Base-by-base conservation (phyloP, 1,139 yeast genomes). In the Suhomyces bolitotheri region DNA sequence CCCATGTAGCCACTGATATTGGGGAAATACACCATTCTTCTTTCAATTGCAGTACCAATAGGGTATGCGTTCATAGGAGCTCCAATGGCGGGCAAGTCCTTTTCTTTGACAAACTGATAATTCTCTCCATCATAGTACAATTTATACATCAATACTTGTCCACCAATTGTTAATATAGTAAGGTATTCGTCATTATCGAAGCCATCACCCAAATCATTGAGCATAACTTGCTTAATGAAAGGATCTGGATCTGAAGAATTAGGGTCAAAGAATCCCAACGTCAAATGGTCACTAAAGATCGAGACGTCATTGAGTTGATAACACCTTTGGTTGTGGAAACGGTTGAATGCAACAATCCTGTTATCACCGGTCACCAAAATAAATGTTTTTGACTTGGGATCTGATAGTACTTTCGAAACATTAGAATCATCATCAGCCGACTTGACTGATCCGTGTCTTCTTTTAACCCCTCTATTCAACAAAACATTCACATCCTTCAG, bases 31-130 rank as follows among this genome's bases (percentile, higher is more conserved):
- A 80, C 78, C 60, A 84, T 64, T 40, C 80, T 76, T 60, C 88
- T 74, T 60, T 82, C 92, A 38, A 84, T 73, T 4, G 73, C 69
- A 0, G 88, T 84, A 20, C 87, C 86, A 35, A 73, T 69, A 1
- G 85, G 72, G 50, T 79, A 82, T 0, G 89, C 83, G 54, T 82
- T 82, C 39, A 78, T 82, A 1, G 92, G 90, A 1, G 92, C 92
- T 36, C 92, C 94, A 1, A 88, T 80, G 21, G 70, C 59, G 4
- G 59, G 51, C 22, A 66, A 47, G 43, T 78, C 78, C 40, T 73
- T 68, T 20, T 71, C 71, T 51, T 78, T 76, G 25, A 61, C 50
- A 34, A 81, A 66, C 41, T 70, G 64, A 46, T 66, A 72, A 44
- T 69, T 70, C 29, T 70, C 73, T 4, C 78, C 74, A 51, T 73